Evolutionary conservation across 2,329 filamentous ascomycete species (phyloP).

Genomic region (Piedraia hortae): DNA sequence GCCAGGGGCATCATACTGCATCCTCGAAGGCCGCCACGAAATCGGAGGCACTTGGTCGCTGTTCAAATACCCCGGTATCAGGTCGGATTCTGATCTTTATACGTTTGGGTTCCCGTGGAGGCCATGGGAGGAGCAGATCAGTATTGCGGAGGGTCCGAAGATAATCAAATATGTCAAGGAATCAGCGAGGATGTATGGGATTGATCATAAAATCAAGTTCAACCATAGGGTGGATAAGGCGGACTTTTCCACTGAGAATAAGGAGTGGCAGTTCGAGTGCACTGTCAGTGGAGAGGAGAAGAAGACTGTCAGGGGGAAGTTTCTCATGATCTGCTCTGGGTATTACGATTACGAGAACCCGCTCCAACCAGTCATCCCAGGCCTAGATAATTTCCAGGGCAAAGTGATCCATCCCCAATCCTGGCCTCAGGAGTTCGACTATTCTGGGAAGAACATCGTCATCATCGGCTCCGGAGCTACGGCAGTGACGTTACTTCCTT

Average conservation of each 20-base stretch:
- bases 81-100: constrained; percentile 22
- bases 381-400: constrained; percentile 37
- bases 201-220: constrained; percentile 20
- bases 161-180: constrained; percentile 19
- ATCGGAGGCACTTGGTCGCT: constrained; percentile 58
- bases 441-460: constrained; percentile 37
- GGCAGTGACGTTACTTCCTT: constrained; percentile 48
- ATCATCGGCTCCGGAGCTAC: constrained; percentile 59
- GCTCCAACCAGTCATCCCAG: constrained; percentile 32
- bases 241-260: constrained; percentile 20
- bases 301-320: constrained; percentile 17
- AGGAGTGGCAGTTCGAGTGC: constrained; percentile 20
- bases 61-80: constrained; percentile 41
- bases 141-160: constrained; percentile 19
- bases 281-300: constrained; percentile 13
- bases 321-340: constrained; percentile 32
- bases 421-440: constrained; percentile 44
- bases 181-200: constrained; percentile 17
- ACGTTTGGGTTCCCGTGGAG: constrained; percentile 37
- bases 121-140: constrained; percentile 29
- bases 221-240: constrained; percentile 16
- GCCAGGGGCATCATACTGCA: constrained; percentile 29
- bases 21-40: constrained; percentile 37
- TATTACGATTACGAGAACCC: constrained; percentile 49
- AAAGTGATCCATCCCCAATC: constrained; percentile 42